phyloP scores from a whole-genome alignment of 768 basidiomycete genomes.

The Russula compacta region DNA sequence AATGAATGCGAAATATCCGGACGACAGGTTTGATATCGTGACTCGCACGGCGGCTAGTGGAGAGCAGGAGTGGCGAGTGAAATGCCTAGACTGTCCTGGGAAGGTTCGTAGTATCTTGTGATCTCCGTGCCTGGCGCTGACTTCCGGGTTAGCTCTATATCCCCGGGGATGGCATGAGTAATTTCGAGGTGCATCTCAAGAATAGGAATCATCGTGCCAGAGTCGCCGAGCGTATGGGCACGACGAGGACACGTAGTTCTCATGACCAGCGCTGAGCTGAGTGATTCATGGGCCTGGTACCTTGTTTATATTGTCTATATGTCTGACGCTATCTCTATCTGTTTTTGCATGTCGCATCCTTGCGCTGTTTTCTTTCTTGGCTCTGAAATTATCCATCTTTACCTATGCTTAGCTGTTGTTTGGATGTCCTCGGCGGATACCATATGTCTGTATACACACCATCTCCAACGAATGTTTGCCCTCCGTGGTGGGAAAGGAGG shows the following conservation, averaged over 20 bases:
- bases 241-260: slow-evolving; percentile 11
- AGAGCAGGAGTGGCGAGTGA: slow-evolving; percentile 82
- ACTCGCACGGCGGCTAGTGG: slow-evolving; percentile 43
- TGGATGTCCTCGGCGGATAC: slow-evolving; percentile 17
- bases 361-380: slow-evolving; percentile 8
- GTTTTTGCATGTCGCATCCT: slow-evolving; percentile 14
- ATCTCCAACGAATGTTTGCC: neutral
- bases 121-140: neutral
- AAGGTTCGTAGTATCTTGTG: slow-evolving; percentile 46
- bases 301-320: slow-evolving; percentile 19
- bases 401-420: slow-evolving; percentile 19
- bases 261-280: slow-evolving; percentile 14
- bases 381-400: slow-evolving; percentile 17
- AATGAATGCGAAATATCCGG: slow-evolving; percentile 64
- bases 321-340: slow-evolving; percentile 13
- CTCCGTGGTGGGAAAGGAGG: neutral
- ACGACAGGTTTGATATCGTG: slow-evolving; percentile 77
- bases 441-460: slow-evolving; percentile 17
- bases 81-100: slow-evolving; percentile 87
- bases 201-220: slow-evolving; percentile 72
- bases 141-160: slow-evolving; percentile 10
- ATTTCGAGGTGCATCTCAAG: slow-evolving; percentile 90
- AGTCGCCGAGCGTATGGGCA: slow-evolving; percentile 48
- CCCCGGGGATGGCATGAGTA: slow-evolving; percentile 34
- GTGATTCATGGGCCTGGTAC: neutral